Percentiles rank a stretch among this genome's conserved stretches.
phyloP scores from a whole-genome alignment of 441 rosid genomes.

The Hura crepitans region DNA sequence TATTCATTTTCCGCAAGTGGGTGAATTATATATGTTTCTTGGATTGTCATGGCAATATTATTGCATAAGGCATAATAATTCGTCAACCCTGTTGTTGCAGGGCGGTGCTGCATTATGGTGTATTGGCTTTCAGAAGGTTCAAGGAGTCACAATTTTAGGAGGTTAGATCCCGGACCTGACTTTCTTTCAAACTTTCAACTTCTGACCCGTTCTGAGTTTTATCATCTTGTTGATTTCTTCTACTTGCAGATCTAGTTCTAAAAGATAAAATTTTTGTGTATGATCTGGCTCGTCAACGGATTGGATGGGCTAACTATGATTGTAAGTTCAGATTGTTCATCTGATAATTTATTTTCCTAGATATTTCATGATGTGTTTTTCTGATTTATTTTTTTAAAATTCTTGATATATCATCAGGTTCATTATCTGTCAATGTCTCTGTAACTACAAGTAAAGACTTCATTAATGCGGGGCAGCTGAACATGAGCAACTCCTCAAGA shows the following conservation, averaged over 20 bases:
- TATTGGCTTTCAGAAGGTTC: conserved; percentile 68
- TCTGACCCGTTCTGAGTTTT: not conserved
- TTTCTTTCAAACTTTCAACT: not conserved
- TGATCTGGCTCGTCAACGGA: conserved; percentile 73
- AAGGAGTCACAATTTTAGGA: conserved; percentile 70
- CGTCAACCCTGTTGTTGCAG: conserved; percentile 33
- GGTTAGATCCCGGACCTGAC: conserved; percentile 39
- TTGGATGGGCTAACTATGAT: conserved; percentile 93
- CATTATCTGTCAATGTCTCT: conserved; percentile 73
- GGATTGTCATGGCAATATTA: not conserved
- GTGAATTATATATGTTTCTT: conserved; percentile 14
- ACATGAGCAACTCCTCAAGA: conserved; percentile 42
- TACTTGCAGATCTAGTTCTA: conserved; percentile 74
- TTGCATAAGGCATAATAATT: conserved; percentile 10
- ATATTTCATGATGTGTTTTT: not conserved
- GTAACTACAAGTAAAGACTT: conserved; percentile 62
- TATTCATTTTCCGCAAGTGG: too few relatives aligned
- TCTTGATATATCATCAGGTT: conserved; percentile 46
- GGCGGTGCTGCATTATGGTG: conserved; percentile 83
- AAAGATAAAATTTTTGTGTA: conserved; percentile 89
- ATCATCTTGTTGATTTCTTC: conserved; percentile 14
- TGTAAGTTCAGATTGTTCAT: conserved; percentile 42
- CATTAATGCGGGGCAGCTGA: conserved; percentile 71
- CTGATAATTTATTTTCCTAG: not conserved
- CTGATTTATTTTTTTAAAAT: not conserved